phyloP scores from a whole-genome alignment of 352 stramenopile species.

The Phytophthora syringae region DNA sequence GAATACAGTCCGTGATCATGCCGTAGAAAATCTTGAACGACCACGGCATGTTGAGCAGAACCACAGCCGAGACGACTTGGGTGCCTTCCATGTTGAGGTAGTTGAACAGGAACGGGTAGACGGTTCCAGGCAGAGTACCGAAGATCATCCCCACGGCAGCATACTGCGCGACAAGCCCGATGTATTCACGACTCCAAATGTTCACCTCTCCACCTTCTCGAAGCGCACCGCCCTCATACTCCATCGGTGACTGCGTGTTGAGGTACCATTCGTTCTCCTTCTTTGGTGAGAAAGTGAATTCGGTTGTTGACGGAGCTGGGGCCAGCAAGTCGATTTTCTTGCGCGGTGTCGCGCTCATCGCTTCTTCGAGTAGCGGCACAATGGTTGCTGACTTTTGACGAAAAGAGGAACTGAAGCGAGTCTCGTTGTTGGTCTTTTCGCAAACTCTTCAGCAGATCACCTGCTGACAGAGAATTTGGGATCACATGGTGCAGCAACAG shows the following conservation, averaged over 20 bases:
- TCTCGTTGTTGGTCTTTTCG: background rate
- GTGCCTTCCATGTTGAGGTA: conserved; percentile 62
- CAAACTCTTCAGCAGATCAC: conserved; percentile 10
- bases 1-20: conserved; percentile 57
- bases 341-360: conserved; percentile 5
- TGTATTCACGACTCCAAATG: conserved; percentile 46
- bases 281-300: conserved; percentile 1
- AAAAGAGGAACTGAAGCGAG: conserved; percentile 23
- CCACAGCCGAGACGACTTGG: conserved; percentile 44
- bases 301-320: background rate
- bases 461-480: conserved; percentile 7
- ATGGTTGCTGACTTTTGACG: conserved; percentile 21
- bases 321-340: conserved; percentile 23
- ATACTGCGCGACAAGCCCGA: conserved; percentile 54
- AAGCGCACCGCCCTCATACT: conserved; percentile 29
- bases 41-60: conserved; percentile 57
- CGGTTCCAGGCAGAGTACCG: conserved; percentile 43
- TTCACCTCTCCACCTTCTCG: conserved; percentile 27
- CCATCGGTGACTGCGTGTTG: conserved; percentile 17
- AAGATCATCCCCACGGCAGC: conserved; percentile 47
- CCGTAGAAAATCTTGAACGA: conserved; percentile 68
- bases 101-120: conserved; percentile 58
- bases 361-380: conserved; percentile 30
- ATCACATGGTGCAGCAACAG: conserved; percentile 18
- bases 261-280: conserved; percentile 24